Evolutionary conservation across 768 basidiomycete species (phyloP).

Genomic region (Neoboletus magnificus): DNA sequence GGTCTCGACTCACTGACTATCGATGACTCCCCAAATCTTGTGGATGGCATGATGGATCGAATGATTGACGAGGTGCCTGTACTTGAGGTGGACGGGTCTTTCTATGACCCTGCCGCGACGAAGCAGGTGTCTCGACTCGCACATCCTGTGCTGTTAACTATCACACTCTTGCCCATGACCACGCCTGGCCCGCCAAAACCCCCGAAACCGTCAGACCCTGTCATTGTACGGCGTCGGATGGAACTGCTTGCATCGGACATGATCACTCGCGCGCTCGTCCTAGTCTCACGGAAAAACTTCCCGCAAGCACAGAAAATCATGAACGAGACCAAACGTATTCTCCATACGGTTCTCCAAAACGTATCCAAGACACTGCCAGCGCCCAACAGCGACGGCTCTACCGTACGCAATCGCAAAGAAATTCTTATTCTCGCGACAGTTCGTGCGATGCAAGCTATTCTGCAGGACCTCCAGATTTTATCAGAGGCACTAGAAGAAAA

Average conservation of each 20-base stretch:
- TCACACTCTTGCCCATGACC: conserved; percentile 73
- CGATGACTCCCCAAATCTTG: conserved; percentile 67
- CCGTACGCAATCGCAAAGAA: conserved; percentile 74
- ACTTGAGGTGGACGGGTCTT: conserved; percentile 92
- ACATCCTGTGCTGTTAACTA: conserved; percentile 90
- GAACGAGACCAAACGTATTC: conserved; percentile 86
- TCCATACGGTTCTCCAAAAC: conserved; percentile 86
- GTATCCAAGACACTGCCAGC: conserved; percentile 71
- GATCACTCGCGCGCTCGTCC: conserved; percentile 90
- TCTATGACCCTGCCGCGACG: conserved; percentile 84
- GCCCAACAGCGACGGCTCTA: conserved; percentile 44
- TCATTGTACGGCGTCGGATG: conserved; percentile 92
- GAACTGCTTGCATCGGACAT: conserved; percentile 96
- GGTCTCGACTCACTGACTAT: conserved; percentile 73
- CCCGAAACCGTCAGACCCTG: conserved; percentile 66
- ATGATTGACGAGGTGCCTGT: conserved; percentile 99
- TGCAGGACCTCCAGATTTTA: conserved; percentile 84
- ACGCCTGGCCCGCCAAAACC: conserved; percentile 31
- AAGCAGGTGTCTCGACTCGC: conserved; percentile 87
- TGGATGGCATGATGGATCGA: conserved; percentile 90
- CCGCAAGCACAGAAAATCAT: conserved; percentile 88
- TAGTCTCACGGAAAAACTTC: conserved; percentile 89
- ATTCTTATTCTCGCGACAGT: conserved; percentile 68
- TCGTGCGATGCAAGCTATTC: conserved; percentile 76
- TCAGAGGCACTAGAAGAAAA: conserved; percentile 89